Conservation (phyloP, 176 grass and related monocot genomes). For the Dendrocalamus sinicus region DNA sequence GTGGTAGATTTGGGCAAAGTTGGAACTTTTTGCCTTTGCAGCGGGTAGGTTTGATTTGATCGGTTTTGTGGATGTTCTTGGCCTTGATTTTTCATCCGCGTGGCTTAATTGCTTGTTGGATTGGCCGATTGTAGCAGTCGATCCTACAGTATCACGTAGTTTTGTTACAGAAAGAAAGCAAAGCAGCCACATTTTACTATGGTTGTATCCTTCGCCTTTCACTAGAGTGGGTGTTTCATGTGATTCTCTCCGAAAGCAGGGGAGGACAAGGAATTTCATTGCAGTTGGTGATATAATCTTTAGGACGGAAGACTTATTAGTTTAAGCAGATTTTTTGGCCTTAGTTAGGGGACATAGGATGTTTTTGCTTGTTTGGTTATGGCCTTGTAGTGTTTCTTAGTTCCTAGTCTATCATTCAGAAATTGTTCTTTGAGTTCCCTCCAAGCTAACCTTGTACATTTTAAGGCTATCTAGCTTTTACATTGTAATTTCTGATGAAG, state of each 20-base stretch:
- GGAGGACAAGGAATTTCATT: background rate
- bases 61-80: background rate
- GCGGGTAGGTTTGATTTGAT: conserved; percentile 8
- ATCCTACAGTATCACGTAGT: background rate
- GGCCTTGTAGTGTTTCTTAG: background rate
- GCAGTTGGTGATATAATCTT: background rate
- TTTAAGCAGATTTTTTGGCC: background rate
- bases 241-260: background rate
- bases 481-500: background rate
- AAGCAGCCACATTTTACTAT: background rate
- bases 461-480: background rate
- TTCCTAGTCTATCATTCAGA: background rate
- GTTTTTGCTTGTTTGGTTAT: background rate
- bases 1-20: conserved; percentile 45
- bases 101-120: background rate
- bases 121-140: background rate
- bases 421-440: background rate
- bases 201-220: background rate
- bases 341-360: background rate
- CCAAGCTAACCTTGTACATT: background rate
- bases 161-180: background rate
- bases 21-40: background rate
- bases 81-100: background rate
- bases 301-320: background rate
- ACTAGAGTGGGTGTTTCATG: background rate